A percentile compares a stretch with the other conserved stretches of the same genome.
Evolutionary conservation across 2,329 filamentous ascomycete genomes (phyloP).

Genomic region (Balansia obtecta): DNA sequence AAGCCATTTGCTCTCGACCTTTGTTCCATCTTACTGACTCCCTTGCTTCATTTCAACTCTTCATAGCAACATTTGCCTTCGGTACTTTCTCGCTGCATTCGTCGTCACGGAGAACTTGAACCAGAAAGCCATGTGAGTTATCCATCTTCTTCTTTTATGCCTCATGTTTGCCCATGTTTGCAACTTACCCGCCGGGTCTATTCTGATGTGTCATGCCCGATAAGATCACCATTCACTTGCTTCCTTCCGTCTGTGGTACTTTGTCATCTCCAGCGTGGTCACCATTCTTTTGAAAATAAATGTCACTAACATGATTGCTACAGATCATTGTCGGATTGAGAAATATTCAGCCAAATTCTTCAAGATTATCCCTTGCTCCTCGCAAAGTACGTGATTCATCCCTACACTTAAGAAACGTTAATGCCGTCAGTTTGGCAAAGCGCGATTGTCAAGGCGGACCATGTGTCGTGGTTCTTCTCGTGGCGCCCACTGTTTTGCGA

Average conservation of each 20-base stretch:
- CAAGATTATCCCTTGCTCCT: conserved; percentile 21
- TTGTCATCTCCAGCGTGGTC: too few relatives aligned
- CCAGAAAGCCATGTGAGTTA: conserved; percentile 16
- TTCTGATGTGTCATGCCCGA: neutral
- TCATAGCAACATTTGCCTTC: conserved; percentile 36
- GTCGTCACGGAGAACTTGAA: conserved; percentile 15
- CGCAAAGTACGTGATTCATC: conserved; percentile 10
- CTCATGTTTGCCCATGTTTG: neutral
- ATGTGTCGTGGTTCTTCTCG: neutral
- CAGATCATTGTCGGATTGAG: neutral
- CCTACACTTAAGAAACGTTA: too few relatives aligned
- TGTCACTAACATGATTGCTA: neutral
- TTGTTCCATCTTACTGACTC: conserved; percentile 46
- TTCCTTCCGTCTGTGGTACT: neutral
- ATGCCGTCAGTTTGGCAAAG: neutral
- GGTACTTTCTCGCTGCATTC: conserved; percentile 18
- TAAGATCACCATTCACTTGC: neutral
- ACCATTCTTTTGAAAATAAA: neutral
- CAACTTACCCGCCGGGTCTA: neutral
- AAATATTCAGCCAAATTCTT: conserved; percentile 11
- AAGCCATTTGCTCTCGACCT: conserved; percentile 47
- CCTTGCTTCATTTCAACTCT: conserved; percentile 43
- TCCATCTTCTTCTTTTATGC: neutral
- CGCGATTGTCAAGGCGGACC: too few relatives aligned
- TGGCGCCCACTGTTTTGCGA: neutral